Base-by-base conservation (phyloP, 495 filamentous ascomycete genomes). In the Penicillium soppii region DNA sequence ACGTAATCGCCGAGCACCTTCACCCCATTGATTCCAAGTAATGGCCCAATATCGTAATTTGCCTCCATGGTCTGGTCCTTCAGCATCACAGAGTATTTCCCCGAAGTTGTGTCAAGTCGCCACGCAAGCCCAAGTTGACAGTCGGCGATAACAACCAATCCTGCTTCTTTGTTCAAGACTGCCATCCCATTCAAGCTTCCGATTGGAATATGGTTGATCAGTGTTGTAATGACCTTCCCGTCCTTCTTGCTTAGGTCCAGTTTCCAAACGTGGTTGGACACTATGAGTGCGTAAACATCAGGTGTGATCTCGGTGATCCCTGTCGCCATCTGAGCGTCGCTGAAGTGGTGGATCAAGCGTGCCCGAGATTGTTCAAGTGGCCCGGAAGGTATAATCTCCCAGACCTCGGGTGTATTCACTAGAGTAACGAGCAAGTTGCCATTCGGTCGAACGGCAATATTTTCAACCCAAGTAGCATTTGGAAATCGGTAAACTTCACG, bases 361-460 rank as follows among this genome's bases (percentile, higher is more conserved):
- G 36, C 36, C 5, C 19, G 10, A 7, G n/a, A 35, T 54, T 57
- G 72, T 59, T 58, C 68, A n/a, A n/a, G n/a, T n/a, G n/a, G n/a
- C n/a, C n/a, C n/a, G 56, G 50, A 72, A 38, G 41, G 62, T 23
- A 53, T 71, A 66, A 53, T 25, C 42, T 47, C 42, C 52, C 36
- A 62, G 5, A 59, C 15, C 20, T 43, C 49, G 44, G 55, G 53
- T 10, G 37, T 40, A 53, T 71, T 72, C 59, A 71, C 66, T 54
- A 68, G 63, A 22, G 72, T 76, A 2, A 70, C 61, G 4, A 79
- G 67, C 49, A 79, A 56, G 23, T 67, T 63, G 19, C 73, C 71
- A 47, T 74, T 72, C 35, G 74, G 46, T 8, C 75, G 74, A 22
- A 77, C 63, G 22, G 76, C 76, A 5, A 78, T 53, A 53, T 79